These are phyloP conservation scores for Erigeron canadensis DNA, from an alignment of 129 eudicot genomes.

Conservation along the genomic window DNA sequence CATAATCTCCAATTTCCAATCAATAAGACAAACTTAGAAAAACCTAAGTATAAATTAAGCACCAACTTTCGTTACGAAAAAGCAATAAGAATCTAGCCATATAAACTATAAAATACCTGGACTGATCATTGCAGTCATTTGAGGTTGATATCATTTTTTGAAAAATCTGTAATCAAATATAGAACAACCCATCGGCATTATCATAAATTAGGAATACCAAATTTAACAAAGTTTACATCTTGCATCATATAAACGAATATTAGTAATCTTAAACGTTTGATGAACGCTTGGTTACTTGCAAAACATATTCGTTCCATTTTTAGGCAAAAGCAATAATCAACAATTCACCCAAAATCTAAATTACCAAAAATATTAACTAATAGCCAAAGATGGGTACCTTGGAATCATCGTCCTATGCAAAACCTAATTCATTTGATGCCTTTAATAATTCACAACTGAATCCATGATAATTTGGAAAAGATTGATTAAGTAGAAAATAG, in stretches of 20 bases:
- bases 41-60: too few species aligned
- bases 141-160: conserved; percentile 98
- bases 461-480: too few species aligned
- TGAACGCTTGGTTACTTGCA: conserved; percentile 98
- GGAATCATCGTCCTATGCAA: too few species aligned
- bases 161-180: conserved; percentile 63
- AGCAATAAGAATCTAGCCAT: not conserved
- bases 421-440: too few species aligned
- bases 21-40: too few species aligned
- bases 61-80: not conserved
- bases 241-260: conserved; percentile 7
- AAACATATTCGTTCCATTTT: conserved; percentile 35
- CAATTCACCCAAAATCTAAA: too few species aligned
- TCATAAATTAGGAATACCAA: not conserved
- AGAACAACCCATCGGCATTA: not conserved
- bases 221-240: conserved; percentile 7
- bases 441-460: too few species aligned
- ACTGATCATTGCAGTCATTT: conserved; percentile 97
- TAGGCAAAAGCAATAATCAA: too few species aligned
- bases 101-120: conserved; percentile 51
- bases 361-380: too few species aligned
- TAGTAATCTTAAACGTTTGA: not conserved
- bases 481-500: too few species aligned
- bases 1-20: too few species aligned
- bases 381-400: too few species aligned